phyloP scores from a whole-genome alignment of 345 rosid species.

The Brassica rapa region DNA sequence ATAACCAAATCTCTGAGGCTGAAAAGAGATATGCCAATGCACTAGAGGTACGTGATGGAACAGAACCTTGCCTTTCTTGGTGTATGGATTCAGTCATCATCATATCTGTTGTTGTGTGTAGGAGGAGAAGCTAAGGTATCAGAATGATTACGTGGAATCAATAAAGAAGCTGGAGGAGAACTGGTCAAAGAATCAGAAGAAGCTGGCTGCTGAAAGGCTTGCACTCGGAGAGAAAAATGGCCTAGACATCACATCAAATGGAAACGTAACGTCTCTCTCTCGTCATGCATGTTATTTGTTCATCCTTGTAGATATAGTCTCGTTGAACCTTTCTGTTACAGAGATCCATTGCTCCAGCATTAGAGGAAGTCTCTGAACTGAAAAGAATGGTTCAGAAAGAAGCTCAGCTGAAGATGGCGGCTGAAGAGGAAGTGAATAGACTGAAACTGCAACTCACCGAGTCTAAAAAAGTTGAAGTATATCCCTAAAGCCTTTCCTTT shows the following conservation, averaged over 20 bases:
- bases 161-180: slow-evolving; percentile 91
- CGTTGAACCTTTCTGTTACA: slow-evolving; percentile 23
- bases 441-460: slow-evolving; percentile 66
- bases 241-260: slow-evolving; percentile 44
- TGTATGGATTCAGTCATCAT: slow-evolving; percentile 15
- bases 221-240: slow-evolving; percentile 45
- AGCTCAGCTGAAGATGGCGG: slow-evolving; percentile 61
- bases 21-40: slow-evolving; percentile 72
- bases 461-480: slow-evolving; percentile 69
- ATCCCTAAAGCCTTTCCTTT: slow-evolving; percentile 15
- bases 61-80: neutral
- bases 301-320: too few species aligned
- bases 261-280: slow-evolving; percentile 45
- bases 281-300: too few species aligned
- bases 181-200: slow-evolving; percentile 69
- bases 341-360: slow-evolving; percentile 50
- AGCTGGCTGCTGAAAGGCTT: slow-evolving; percentile 49
- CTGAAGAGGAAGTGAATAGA: slow-evolving; percentile 73
- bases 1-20: slow-evolving; percentile 61
- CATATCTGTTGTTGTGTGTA: slow-evolving; percentile 39
- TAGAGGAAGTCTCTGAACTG: slow-evolving; percentile 67
- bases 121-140: slow-evolving; percentile 81
- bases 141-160: slow-evolving; percentile 84
- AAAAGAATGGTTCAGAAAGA: slow-evolving; percentile 76
- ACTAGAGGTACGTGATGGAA: slow-evolving; percentile 58